Percentiles rank a stretch among this genome's conserved stretches.
These are phyloP conservation scores for Mortierella sp. DNA, from an alignment of 371 early-diverging fungal species.

Conservation along the genomic window DNA sequence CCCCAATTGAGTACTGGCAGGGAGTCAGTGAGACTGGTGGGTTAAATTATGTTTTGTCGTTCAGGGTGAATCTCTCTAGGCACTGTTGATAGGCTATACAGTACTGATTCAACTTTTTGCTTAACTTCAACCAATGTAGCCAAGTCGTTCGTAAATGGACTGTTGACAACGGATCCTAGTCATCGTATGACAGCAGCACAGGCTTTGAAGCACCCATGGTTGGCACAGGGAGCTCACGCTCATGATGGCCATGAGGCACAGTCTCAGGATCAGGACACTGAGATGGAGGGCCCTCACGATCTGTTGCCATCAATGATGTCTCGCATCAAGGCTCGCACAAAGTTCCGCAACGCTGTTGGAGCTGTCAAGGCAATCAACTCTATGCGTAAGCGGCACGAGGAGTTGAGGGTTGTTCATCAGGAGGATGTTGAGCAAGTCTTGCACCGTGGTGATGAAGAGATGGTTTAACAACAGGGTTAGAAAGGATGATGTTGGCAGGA, in stretches of 20 bases:
- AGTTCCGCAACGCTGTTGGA: conserved; percentile 79
- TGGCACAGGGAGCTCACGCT: conserved; percentile 47
- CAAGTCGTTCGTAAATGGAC: conserved; percentile 85
- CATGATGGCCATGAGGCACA: conserved; percentile 22
- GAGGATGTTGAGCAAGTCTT: conserved; percentile 51
- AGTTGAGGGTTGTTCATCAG: conserved; percentile 36
- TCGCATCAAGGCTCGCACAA: conserved; percentile 87
- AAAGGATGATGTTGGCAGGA: background rate
- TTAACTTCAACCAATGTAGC: conserved; percentile 60
- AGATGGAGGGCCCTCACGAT: conserved; percentile 56
- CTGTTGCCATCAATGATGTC: conserved; percentile 83
- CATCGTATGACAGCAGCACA: conserved; percentile 82
- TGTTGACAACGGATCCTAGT: conserved; percentile 82
- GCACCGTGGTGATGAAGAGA: conserved; percentile 45
- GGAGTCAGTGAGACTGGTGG: conserved; percentile 59
- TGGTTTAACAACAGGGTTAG: conserved; percentile 32
- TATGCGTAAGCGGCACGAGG: conserved; percentile 51
- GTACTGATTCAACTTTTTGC: no score
- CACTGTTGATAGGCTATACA: background rate
- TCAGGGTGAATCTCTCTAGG: background rate
- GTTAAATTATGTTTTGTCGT: background rate
- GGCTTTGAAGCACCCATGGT: conserved; percentile 84
- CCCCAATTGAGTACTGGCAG: conserved; percentile 84
- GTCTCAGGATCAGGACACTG: conserved; percentile 39
- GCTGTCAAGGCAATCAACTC: conserved; percentile 60